phyloP scores from a whole-genome alignment of 768 basidiomycete genomes.

The Lentinula boryana region DNA sequence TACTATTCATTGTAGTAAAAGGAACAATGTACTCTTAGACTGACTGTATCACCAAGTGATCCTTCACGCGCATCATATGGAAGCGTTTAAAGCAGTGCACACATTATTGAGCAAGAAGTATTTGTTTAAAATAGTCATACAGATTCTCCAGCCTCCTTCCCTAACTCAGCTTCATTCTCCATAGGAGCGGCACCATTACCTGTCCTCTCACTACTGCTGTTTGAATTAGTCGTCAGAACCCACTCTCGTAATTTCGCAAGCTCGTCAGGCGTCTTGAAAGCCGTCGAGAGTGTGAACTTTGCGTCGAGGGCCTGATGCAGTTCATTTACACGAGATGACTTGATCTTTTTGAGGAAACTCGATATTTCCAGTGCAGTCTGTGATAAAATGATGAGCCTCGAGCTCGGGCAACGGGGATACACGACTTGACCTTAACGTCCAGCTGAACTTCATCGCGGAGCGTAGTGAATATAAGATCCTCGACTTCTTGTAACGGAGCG shows the following conservation, averaged over 20 bases:
- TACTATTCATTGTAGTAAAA: too few species aligned
- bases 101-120: not conserved
- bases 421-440: constrained; percentile 27
- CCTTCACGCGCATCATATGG: not conserved
- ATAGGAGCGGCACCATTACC: not conserved
- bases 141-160: not conserved
- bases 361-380: constrained; percentile 36
- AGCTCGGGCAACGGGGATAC: not conserved
- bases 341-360: constrained; percentile 28
- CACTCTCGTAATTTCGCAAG: constrained; percentile 21
- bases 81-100: not conserved
- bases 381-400: not conserved
- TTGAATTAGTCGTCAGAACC: not conserved
- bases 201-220: not conserved
- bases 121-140: not conserved
- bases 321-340: constrained; percentile 35
- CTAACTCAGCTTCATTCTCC: constrained; percentile 1
- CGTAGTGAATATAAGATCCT: constrained; percentile 44
- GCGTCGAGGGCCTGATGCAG: constrained; percentile 34
- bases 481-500: constrained; percentile 52
- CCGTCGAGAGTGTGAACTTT: constrained; percentile 38
- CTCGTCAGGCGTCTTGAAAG: constrained; percentile 41
- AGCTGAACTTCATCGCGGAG: constrained; percentile 27
- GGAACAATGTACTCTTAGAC: too few species aligned
- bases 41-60: too few species aligned